Conservation (phyloP, 371 early-diverging fungal species). For the Circinella umbellata region DNA sequence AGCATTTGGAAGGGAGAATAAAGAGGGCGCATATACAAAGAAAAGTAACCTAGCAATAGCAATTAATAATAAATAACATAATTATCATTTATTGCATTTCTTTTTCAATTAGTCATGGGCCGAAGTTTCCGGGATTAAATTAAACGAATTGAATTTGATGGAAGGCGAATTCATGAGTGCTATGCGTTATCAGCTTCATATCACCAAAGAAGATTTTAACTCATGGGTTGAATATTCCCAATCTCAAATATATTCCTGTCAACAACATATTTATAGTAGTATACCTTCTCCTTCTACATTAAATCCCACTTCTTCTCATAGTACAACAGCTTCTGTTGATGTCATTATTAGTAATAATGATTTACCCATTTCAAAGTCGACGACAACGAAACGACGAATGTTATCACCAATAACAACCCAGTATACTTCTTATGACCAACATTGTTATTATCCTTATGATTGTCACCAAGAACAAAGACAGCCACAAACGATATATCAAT, state of each 20-base stretch:
- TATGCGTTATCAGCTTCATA: background rate
- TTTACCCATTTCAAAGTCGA: too few relatives aligned
- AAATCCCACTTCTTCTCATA: background rate
- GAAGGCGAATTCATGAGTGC: constrained; percentile 71
- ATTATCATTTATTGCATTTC: too few relatives aligned
- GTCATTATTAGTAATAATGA: background rate
- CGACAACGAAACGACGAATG: too few relatives aligned
- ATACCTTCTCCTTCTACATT: background rate
- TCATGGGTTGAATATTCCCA: background rate
- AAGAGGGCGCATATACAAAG: too few relatives aligned
- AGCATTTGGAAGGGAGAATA: too few relatives aligned
- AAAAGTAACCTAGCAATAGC: too few relatives aligned
- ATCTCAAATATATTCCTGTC: background rate
- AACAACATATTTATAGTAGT: background rate
- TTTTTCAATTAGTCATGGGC: constrained; percentile 60
- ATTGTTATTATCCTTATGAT: too few relatives aligned
- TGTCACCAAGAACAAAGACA: too few relatives aligned
- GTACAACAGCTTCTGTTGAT: background rate
- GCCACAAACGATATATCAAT: too few relatives aligned
- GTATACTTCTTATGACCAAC: too few relatives aligned
- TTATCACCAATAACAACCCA: too few relatives aligned
- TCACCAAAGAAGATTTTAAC: background rate
- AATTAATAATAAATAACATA: too few relatives aligned
- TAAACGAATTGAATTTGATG: constrained; percentile 69
- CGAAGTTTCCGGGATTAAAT: constrained; percentile 62